A percentile compares a stretch with the other conserved stretches of the same genome.
phyloP scores from a whole-genome alignment of 495 filamentous ascomycete genomes.

The Coniosporium apollinis region DNA sequence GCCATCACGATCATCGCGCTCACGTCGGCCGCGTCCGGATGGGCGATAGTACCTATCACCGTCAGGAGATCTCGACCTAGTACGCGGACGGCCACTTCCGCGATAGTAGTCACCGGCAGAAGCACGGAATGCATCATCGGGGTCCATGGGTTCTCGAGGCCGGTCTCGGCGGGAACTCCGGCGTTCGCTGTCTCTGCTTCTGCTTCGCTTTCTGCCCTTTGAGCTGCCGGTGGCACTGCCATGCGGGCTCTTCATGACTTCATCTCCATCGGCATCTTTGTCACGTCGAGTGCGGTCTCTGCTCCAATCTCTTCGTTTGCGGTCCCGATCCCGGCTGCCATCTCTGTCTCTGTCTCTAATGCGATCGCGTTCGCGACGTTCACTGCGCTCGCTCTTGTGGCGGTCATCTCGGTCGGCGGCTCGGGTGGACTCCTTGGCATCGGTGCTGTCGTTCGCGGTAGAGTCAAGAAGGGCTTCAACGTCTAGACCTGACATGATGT shows the following conservation, averaged over 20 bases:
- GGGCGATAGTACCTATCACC: slow-evolving; percentile 64
- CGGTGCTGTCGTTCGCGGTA: slow-evolving; percentile 40
- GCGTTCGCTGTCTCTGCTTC: slow-evolving; percentile 64
- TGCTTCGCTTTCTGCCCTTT: slow-evolving; percentile 68
- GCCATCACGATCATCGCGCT: slow-evolving; percentile 22
- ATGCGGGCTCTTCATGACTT: slow-evolving; percentile 62
- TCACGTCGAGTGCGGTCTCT: slow-evolving; percentile 41
- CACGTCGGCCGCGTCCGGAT: slow-evolving; percentile 35
- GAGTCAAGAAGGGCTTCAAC: slow-evolving; percentile 90
- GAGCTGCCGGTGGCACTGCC: slow-evolving; percentile 68
- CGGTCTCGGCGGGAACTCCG: slow-evolving; percentile 60
- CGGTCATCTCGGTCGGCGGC: slow-evolving; percentile 22
- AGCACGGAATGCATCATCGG: slow-evolving; percentile 28
- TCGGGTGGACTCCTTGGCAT: not conserved
- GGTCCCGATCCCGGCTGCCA: slow-evolving; percentile 45
- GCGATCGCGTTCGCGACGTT: slow-evolving; percentile 39
- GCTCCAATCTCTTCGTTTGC: slow-evolving; percentile 40
- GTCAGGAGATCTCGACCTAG: slow-evolving; percentile 60
- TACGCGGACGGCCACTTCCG: slow-evolving; percentile 46
- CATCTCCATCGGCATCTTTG: slow-evolving; percentile 44
- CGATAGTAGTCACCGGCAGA: slow-evolving; percentile 29
- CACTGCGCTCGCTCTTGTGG: slow-evolving; percentile 37
- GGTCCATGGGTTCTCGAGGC: slow-evolving; percentile 32
- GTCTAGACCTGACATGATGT: slow-evolving; percentile 71
- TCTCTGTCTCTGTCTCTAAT: slow-evolving; percentile 35